Evolutionary conservation across 2,329 filamentous ascomycete genomes (phyloP).

Genomic region (Albifimbria verrucaria): DNA sequence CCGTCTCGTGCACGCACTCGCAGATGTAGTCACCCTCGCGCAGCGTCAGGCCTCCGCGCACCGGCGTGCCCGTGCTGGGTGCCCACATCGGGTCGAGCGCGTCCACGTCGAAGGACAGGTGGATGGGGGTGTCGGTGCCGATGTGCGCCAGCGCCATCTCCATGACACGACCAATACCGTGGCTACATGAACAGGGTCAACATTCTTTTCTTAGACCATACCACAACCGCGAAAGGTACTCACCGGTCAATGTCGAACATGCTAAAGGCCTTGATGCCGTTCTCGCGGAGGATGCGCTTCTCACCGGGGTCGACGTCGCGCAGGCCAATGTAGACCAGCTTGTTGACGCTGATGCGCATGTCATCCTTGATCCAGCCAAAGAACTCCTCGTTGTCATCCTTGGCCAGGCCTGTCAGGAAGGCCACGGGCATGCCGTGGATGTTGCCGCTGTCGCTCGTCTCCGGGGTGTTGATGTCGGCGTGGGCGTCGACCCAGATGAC

Average conservation of each 20-base stretch:
- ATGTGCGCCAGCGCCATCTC: conserved; percentile 98
- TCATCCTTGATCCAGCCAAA: conserved; percentile 88
- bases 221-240: no score
- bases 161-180: conserved; percentile 93
- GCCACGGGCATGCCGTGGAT: conserved; percentile 97
- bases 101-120: conserved; percentile 96
- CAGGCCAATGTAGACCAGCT: conserved; percentile 95
- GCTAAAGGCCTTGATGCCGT: conserved; percentile 92
- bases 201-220: no score
- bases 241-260: conserved; percentile 97
- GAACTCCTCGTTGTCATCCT: conserved; percentile 69
- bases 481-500: conserved; percentile 99
- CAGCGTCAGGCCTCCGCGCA: conserved; percentile 87
- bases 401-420: conserved; percentile 83
- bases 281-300: conserved; percentile 84
- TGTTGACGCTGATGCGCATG: conserved; percentile 66
- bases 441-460: conserved; percentile 85
- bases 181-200: conserved; percentile 48
- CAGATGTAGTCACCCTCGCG: conserved; percentile 97
- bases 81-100: conserved; percentile 95
- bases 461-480: conserved; percentile 95
- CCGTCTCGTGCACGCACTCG: conserved; percentile 78
- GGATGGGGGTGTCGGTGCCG: conserved; percentile 90
- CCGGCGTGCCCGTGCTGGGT: conserved; percentile 91
- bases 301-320: conserved; percentile 90